Evolutionary conservation across 768 basidiomycete species (phyloP).

Genomic region (Boletus pseudo-olivaceus): DNA sequence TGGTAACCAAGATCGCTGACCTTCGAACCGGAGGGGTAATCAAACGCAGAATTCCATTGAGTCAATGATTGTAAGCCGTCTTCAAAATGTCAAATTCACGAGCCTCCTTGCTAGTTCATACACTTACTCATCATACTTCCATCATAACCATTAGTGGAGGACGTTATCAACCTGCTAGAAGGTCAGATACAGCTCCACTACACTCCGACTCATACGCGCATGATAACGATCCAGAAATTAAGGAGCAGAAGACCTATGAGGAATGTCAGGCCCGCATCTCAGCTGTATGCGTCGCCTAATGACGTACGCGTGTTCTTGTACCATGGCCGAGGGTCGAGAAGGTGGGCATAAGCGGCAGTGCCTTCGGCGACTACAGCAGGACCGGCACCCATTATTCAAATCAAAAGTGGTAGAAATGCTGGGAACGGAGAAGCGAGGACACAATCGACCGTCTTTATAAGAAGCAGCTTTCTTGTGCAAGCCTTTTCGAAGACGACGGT

Average conservation of each 20-base stretch:
- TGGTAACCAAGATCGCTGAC: slow-evolving; percentile 6
- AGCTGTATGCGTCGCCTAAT: background rate
- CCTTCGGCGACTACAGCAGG: slow-evolving; percentile 36
- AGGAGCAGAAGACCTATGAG: slow-evolving; percentile 48
- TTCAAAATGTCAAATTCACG: slow-evolving; percentile 2
- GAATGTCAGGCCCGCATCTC: background rate
- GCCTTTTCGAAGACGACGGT: background rate
- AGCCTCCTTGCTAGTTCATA: background rate
- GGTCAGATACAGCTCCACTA: background rate
- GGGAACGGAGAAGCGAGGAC: background rate
- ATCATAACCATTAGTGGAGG: slow-evolving; percentile 37
- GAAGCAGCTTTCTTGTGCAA: background rate
- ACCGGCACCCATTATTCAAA: slow-evolving; percentile 52
- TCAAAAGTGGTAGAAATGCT: background rate
- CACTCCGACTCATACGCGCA: slow-evolving; percentile 36
- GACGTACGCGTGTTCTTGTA: slow-evolving; percentile 62
- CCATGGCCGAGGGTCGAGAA: slow-evolving; percentile 63
- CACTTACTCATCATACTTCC: slow-evolving; percentile 40
- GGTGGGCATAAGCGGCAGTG: slow-evolving; percentile 43
- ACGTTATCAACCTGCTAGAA: slow-evolving; percentile 32
- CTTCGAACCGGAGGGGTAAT: slow-evolving; percentile 28
- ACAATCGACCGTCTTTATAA: background rate
- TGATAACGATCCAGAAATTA: slow-evolving; percentile 62
- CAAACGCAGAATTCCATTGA: slow-evolving; percentile 37
- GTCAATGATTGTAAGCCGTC: slow-evolving; percentile 36